phyloP scores from a whole-genome alignment of 495 filamentous ascomycete species.

The Neurospora terricola region DNA sequence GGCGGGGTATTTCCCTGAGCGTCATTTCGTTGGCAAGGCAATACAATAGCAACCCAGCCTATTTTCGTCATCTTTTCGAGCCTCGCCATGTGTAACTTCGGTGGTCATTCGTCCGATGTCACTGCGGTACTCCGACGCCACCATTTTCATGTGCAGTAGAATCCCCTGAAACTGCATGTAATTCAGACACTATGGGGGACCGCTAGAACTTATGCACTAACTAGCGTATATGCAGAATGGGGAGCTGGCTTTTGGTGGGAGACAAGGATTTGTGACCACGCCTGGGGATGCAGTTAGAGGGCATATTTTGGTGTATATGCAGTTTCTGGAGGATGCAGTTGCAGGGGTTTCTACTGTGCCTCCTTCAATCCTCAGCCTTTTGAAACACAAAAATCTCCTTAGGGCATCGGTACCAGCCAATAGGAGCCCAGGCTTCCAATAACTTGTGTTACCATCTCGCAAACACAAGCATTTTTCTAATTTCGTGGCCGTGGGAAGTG shows the following conservation, averaged over 20 bases:
- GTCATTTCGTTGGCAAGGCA: neutral
- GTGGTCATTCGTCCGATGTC: neutral
- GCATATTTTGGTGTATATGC: too few relatives aligned
- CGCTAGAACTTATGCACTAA: too few relatives aligned
- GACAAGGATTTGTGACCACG: too few relatives aligned
- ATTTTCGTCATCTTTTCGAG: neutral
- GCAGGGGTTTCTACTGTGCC: too few relatives aligned
- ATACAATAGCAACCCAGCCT: neutral
- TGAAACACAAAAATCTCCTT: neutral
- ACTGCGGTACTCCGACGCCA: neutral
- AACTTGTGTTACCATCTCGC: neutral
- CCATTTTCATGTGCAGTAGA: neutral
- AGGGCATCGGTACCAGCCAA: neutral
- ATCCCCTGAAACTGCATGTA: too few relatives aligned
- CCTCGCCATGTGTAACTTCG: neutral
- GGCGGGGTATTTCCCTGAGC: neutral
- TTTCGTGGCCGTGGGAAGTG: neutral
- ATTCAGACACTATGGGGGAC: too few relatives aligned
- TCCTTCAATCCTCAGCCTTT: neutral
- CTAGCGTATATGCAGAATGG: too few relatives aligned
- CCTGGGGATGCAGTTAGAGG: too few relatives aligned
- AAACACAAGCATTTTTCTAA: neutral
- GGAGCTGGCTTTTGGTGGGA: too few relatives aligned
- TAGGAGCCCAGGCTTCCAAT: neutral
- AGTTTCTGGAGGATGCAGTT: too few relatives aligned